These are phyloP conservation scores for Colletotrichum caudatum DNA, from an alignment of 2,329 filamentous ascomycete species.

Conservation along the genomic window DNA sequence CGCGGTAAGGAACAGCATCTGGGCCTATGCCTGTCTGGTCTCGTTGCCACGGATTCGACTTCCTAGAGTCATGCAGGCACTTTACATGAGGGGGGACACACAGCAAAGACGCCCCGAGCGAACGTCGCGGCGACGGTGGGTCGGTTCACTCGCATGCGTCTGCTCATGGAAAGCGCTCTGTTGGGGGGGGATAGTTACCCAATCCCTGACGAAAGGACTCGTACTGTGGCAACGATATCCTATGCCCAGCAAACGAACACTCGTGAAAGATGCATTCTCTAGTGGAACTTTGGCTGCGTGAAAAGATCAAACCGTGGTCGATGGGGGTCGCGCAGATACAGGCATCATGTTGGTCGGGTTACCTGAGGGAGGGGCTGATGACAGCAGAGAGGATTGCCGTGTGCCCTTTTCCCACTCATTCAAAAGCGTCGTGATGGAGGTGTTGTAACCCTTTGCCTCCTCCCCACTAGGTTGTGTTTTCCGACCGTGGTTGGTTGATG, in stretches of 20 bases:
- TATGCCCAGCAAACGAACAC: not conserved
- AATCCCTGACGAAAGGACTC: not conserved
- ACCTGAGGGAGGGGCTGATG: constrained; percentile 23
- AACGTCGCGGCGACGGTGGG: constrained; percentile 24
- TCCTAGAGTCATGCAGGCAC: constrained; percentile 40
- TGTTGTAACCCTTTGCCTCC: constrained; percentile 27
- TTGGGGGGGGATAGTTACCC: not conserved
- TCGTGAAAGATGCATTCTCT: not conserved
- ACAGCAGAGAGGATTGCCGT: constrained; percentile 7
- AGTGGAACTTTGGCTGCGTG: constrained; percentile 4
- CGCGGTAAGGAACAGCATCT: constrained; percentile 34
- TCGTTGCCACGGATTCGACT: constrained; percentile 39
- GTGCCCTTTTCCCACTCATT: constrained; percentile 7
- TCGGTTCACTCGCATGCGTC: constrained; percentile 2
- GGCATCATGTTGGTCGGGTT: constrained; percentile 22
- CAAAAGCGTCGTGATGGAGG: constrained; percentile 29
- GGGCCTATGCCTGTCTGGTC: constrained; percentile 33
- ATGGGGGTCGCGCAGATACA: constrained; percentile 8
- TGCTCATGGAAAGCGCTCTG: constrained; percentile 3
- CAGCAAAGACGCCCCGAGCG: constrained; percentile 11
- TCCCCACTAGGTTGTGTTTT: constrained; percentile 19
- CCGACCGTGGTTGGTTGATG: constrained; percentile 23
- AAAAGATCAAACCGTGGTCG: constrained; percentile 14
- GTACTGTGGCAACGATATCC: no score
- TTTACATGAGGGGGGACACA: constrained; percentile 30